A percentile compares a stretch with the other conserved stretches of the same genome.
Evolutionary conservation across 257 asterid genomes (phyloP).

Genomic region (Gentiana macrophylla): DNA sequence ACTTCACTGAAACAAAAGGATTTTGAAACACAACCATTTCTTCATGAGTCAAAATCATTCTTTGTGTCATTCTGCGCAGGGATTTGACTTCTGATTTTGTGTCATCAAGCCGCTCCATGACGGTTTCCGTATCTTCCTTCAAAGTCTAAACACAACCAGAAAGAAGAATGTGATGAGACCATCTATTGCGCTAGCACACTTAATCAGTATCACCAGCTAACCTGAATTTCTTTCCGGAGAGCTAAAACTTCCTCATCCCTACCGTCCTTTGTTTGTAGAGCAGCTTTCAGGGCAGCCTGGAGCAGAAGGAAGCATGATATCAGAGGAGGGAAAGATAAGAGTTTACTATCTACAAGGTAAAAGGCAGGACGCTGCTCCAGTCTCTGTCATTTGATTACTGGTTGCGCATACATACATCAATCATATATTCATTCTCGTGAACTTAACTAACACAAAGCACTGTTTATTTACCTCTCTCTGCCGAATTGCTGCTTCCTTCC

Average conservation of each 20-base stretch:
- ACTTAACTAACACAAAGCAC: neutral
- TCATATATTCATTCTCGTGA: no score
- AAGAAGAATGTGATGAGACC: conserved; percentile 12
- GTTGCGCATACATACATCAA: no score
- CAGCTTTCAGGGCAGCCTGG: conserved; percentile 94
- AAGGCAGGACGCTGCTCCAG: no score
- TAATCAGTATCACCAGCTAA: conserved; percentile 19
- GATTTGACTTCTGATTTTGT: conserved; percentile 96
- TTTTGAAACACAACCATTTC: conserved; percentile 66
- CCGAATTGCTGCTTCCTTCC: conserved; percentile 96
- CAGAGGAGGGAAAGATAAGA: no score
- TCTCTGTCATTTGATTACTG: no score
- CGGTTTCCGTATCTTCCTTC: conserved; percentile 52
- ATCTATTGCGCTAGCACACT: conserved; percentile 6
- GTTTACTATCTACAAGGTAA: no score
- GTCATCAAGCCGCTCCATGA: conserved; percentile 72
- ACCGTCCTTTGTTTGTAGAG: conserved; percentile 68
- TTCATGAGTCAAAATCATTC: conserved; percentile 96
- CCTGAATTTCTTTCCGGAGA: conserved; percentile 77
- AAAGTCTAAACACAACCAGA: conserved; percentile 47
- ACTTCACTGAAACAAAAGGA: neutral
- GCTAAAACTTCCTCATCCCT: conserved; percentile 67
- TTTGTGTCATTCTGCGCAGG: conserved; percentile 83
- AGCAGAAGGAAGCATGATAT: conserved; percentile 10
- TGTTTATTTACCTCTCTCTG: conserved; percentile 71